Evolutionary conservation across 176 grass and related monocot species (phyloP), one percentile per base, ranked within the genome.

Genomic region (Eragrostis nindensis): DNA sequence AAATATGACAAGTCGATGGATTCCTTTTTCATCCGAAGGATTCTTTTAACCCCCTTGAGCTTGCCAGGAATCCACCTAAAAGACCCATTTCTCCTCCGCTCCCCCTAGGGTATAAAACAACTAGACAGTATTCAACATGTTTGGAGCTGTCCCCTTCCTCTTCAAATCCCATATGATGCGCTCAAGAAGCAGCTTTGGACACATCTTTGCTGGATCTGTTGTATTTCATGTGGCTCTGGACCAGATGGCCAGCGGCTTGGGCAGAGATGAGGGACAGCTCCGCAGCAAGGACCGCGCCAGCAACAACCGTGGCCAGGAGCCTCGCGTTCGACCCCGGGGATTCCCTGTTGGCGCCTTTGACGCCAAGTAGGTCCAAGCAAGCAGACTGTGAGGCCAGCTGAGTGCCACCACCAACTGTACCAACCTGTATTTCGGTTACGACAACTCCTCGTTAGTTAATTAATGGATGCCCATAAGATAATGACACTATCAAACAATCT

Each of bases 181-280:
- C 73, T 85, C 75, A 91, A 84, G 83, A 71, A 30, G 84, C 86
- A 15, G 67, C 43, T 25, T 91, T 91, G 76, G 86, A 75, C 38
- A 97, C 72, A 47, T 94, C 87, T 77, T 81, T 98, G 70, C 70
- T 86, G 57, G 95, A 98, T 82, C 95, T 91, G 84, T 98, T 98
- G 85, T 98, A 94, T 86, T 98, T 98, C 95, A 98, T 87, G 83
- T 98, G 95, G 81, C 92, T 94, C 40, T 73, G 71, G 38, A 98
- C 95, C 60, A 98, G 90, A 77, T 98, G 95, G 18, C 95, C 95
- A 6, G 95, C 90, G 12, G 95, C 92, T 18, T 89, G 95, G 14
- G 95, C 95, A 11, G 95, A 98, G 69, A 98, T 77, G 8, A 98
- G 90, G 49, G 95, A 98, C 80, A 98, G 75, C 89, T 98, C 95